Base-by-base conservation (phyloP, 202 grass and related monocot genomes). In the Dendrocalamus latiflorus region DNA sequence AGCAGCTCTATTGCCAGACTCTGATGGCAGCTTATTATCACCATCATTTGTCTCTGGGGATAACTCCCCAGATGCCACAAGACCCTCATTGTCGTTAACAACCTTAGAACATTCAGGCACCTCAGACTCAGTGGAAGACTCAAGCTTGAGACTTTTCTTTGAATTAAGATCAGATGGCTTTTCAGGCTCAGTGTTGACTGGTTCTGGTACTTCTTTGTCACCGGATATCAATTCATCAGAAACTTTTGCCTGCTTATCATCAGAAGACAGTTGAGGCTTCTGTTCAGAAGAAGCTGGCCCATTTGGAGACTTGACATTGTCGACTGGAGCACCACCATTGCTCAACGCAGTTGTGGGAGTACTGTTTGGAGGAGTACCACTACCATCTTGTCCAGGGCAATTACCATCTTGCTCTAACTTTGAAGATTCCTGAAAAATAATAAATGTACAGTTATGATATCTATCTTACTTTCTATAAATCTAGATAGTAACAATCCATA, bases 241-340 rank as follows among this genome's bases (percentile, higher is more conserved):
- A 75, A 26, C 65, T 72, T 81, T 71, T 38, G 48, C 26, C 38
- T 76, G 63, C 58, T 81, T 74, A 33, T 58, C 72, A 41, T 57
- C 59, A 81, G 83, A 89, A 83, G 57, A 39, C 16, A 59, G 44
- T 87, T 84, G 79, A 65, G 58, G 47, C 44, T 92, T 95, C 55
- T 90, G 90, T 75, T 87, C 83, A 48, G 90, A 86, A 86, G 87
- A 86, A 82, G 72, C 43, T 44, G 73, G 72, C 61, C 81, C 74
- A 63, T 77, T 86, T 81, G 79, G 65, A 49, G 87, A 81, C 44
- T 81, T 86, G 28, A 59, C 69, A 80, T 81, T 88, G n/a, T 73
- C 70, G 2, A 70, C 34, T 77, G 55, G 79, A 86, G 81, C 43
- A 69, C 50, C 59, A 68, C 66, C 75, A 55, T 72, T 84, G 79